These are phyloP conservation scores for Serendipita sp. DNA, from an alignment of 768 basidiomycete genomes.

Conservation along the genomic window DNA sequence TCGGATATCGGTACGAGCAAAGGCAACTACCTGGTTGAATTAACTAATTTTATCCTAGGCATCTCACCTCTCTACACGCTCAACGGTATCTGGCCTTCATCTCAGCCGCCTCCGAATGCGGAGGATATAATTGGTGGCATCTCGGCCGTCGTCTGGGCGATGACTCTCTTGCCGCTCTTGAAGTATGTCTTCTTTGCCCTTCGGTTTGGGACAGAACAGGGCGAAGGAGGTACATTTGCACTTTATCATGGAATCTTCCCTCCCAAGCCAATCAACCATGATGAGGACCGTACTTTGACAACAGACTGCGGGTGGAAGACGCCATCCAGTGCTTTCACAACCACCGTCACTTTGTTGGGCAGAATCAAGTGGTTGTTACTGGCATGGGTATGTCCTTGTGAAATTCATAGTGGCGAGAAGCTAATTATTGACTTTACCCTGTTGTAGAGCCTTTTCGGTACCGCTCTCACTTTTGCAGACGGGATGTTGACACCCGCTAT, in stretches of 20 bases:
- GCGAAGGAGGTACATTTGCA: slow-evolving; percentile 57
- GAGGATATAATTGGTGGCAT: slow-evolving; percentile 51
- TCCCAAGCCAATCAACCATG: slow-evolving; percentile 20
- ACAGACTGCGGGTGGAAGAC: slow-evolving; percentile 21
- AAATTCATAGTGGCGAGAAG: no score
- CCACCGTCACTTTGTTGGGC: slow-evolving; percentile 11
- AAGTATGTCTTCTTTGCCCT: slow-evolving; percentile 46
- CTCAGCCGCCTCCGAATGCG: slow-evolving; percentile 28
- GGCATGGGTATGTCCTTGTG: slow-evolving; percentile 30
- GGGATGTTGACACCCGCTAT: no score
- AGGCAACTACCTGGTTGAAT: no score
- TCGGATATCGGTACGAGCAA: no score
- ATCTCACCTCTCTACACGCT: slow-evolving; percentile 49
- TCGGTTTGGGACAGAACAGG: slow-evolving; percentile 34
- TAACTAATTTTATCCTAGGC: slow-evolving; percentile 12
- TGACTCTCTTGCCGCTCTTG: slow-evolving; percentile 41
- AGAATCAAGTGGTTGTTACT: slow-evolving; percentile 30
- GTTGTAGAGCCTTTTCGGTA: no score
- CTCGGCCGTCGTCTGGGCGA: slow-evolving; percentile 47
- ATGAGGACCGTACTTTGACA: slow-evolving; percentile 39
- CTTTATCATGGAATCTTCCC: slow-evolving; percentile 14
- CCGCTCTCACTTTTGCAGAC: no score
- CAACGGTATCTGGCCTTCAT: slow-evolving; percentile 44
- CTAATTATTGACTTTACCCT: no score
- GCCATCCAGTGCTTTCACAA: slow-evolving; percentile 15